phyloP scores from a whole-genome alignment of 768 basidiomycete genomes.

The Hygrophorus pudorinus region DNA sequence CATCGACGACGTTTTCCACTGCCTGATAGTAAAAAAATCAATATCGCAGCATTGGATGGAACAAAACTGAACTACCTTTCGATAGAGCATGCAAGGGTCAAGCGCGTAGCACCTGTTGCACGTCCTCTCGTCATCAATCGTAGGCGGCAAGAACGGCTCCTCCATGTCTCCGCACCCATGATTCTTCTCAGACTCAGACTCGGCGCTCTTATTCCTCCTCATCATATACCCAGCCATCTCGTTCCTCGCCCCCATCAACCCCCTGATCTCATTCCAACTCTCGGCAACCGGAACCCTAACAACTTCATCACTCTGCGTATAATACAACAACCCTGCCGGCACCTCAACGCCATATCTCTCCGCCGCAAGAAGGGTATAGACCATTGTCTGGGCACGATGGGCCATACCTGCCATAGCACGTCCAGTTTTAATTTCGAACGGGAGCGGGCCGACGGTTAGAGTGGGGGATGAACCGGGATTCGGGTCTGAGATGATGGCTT shows the following conservation, averaged over 20 bases:
- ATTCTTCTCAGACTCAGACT: slow-evolving; percentile 6
- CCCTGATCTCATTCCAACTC: slow-evolving; percentile 74
- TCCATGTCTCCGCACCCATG: slow-evolving; percentile 11
- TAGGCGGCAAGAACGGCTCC: slow-evolving; percentile 71
- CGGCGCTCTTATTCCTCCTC: slow-evolving; percentile 27
- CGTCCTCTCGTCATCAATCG: slow-evolving; percentile 69
- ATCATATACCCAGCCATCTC: slow-evolving; percentile 74
- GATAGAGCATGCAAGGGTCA: slow-evolving; percentile 91
- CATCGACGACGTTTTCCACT: slow-evolving; percentile 54
- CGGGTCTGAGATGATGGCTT: slow-evolving; percentile 50
- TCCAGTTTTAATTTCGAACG: slow-evolving; percentile 97
- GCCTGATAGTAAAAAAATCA: slow-evolving; percentile 32
- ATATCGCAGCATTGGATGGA: neutral
- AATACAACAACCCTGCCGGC: slow-evolving; percentile 80
- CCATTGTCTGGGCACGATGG: slow-evolving; percentile 96
- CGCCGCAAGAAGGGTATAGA: slow-evolving; percentile 84
- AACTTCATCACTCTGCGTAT: slow-evolving; percentile 86
- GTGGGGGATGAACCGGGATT: slow-evolving; percentile 13
- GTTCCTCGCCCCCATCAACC: slow-evolving; percentile 74
- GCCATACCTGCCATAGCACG: slow-evolving; percentile 67
- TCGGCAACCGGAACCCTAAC: slow-evolving; percentile 58
- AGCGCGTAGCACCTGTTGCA: slow-evolving; percentile 78
- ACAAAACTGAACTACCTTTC: slow-evolving; percentile 43
- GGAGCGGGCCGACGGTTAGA: slow-evolving; percentile 38
- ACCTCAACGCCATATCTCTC: slow-evolving; percentile 86